These are phyloP conservation scores for Verticillium tricorpus DNA, from an alignment of 2,329 filamentous ascomycete genomes.

Conservation along the genomic window DNA sequence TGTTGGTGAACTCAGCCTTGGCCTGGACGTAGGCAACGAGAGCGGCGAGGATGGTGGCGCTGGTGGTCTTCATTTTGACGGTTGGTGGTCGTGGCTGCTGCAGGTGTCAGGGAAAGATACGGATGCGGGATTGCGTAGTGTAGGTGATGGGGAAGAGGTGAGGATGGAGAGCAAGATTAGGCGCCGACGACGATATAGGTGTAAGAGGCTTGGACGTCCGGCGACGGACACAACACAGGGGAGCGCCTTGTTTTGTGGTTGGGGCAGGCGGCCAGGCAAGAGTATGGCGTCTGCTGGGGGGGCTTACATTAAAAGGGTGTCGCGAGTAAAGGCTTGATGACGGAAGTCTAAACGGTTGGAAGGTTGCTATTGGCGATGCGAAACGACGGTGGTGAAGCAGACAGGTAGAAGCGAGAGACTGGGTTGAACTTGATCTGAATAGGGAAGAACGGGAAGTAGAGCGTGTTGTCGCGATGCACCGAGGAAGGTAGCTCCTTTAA, in stretches of 20 bases:
- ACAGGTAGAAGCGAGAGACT: not conserved
- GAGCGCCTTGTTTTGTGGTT: not conserved
- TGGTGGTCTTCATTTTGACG: slow-evolving; percentile 27
- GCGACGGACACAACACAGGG: not conserved
- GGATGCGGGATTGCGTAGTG: not conserved
- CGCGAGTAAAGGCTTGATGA: not conserved
- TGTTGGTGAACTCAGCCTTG: slow-evolving; percentile 19
- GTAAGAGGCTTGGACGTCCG: not conserved
- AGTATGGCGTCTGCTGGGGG: not conserved
- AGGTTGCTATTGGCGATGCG: not conserved
- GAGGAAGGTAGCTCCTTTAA: not conserved
- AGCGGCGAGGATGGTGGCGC: slow-evolving; percentile 23
- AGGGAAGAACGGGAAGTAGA: not conserved
- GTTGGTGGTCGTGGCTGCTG: not conserved
- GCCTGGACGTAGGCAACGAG: slow-evolving; percentile 25
- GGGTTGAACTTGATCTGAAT: not conserved
- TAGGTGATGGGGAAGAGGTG: not conserved
- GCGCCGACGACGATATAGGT: not conserved
- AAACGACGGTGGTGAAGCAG: not conserved
- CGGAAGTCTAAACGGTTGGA: not conserved
- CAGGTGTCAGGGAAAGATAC: not conserved
- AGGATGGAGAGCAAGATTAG: not conserved
- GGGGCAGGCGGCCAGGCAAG: not conserved
- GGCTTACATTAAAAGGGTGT: not conserved
- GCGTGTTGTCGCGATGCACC: not conserved